phyloP scores from a whole-genome alignment of 1,139 yeast species.

The Kodamaea derodonti region DNA sequence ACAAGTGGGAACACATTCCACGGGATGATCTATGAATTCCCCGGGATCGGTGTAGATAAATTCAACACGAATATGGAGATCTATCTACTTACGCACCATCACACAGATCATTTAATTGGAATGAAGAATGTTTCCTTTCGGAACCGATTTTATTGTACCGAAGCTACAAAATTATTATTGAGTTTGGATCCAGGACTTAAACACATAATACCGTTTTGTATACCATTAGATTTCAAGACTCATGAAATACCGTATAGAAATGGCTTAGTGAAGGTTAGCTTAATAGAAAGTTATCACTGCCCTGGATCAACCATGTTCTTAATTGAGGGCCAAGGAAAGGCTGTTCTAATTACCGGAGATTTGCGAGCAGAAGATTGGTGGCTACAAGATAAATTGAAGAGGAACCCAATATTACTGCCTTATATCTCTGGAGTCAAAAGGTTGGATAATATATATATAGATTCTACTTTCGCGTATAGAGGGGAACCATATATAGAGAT shows the following conservation, averaged over 20 bases:
- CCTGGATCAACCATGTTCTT: slow-evolving; percentile 61
- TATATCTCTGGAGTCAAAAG: slow-evolving; percentile 31
- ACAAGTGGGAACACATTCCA: slow-evolving; percentile 20
- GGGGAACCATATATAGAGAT: slow-evolving; percentile 48
- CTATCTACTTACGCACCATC: slow-evolving; percentile 51
- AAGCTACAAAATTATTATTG: slow-evolving; percentile 38
- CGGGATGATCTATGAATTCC: slow-evolving; percentile 33
- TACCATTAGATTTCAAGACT: slow-evolving; percentile 12
- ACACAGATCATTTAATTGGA: slow-evolving; percentile 55
- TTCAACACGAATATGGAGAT: slow-evolving; percentile 29
- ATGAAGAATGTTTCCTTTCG: slow-evolving; percentile 35
- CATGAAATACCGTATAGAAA: slow-evolving; percentile 12
- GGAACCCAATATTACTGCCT: slow-evolving; percentile 42
- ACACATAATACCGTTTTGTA: slow-evolving; percentile 20
- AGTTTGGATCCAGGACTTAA: slow-evolving; percentile 21
- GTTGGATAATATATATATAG: slow-evolving; percentile 50
- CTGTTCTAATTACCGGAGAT: slow-evolving; percentile 57
- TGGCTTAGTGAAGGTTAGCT: slow-evolving; percentile 11
- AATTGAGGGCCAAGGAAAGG: slow-evolving; percentile 29
- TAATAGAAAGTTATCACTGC: slow-evolving; percentile 52
- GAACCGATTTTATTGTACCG: slow-evolving; percentile 49
- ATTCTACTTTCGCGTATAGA: slow-evolving; percentile 53
- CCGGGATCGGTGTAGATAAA: slow-evolving; percentile 39
- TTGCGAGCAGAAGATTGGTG: slow-evolving; percentile 57
- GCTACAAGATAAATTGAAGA: slow-evolving; percentile 27